phyloP scores from a whole-genome alignment of 2,329 filamentous ascomycete species.

The Tolypocladium tropicale region DNA sequence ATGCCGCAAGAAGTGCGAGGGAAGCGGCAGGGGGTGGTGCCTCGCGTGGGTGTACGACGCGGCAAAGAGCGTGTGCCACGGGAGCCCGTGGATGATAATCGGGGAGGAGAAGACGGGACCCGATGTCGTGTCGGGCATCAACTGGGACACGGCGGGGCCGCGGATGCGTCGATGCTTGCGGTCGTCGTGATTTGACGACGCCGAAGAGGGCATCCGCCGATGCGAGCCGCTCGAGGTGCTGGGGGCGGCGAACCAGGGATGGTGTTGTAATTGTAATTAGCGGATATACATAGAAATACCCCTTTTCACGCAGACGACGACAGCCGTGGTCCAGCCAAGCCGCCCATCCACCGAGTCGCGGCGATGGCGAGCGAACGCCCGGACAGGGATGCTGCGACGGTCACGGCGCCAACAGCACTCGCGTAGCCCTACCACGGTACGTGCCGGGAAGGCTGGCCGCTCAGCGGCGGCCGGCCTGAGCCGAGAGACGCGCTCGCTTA shows the following conservation, averaged over 20 bases:
- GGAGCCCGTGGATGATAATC: conserved; percentile 39
- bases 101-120: conserved; percentile 19
- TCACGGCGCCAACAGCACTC: not conserved
- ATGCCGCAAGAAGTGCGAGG: conserved; percentile 31
- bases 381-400: not conserved
- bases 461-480: not conserved
- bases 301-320: not conserved
- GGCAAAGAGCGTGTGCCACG: conserved; percentile 27
- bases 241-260: too few relatives aligned
- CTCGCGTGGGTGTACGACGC: conserved; percentile 42
- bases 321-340: too few relatives aligned
- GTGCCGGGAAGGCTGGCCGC: not conserved
- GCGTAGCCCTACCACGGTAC: not conserved
- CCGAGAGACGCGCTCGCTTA: not conserved
- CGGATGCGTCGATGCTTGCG: conserved; percentile 12
- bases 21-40: conserved; percentile 26
- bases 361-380: too few relatives aligned
- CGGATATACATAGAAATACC: too few relatives aligned
- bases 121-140: conserved; percentile 20
- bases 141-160: conserved; percentile 17
- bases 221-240: not conserved
- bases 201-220: not conserved
- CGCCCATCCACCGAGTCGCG: too few relatives aligned
- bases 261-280: too few relatives aligned
- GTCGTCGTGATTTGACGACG: not conserved